Base-by-base conservation (phyloP, 345 rosid species). In the Alliaria petiolata region DNA sequence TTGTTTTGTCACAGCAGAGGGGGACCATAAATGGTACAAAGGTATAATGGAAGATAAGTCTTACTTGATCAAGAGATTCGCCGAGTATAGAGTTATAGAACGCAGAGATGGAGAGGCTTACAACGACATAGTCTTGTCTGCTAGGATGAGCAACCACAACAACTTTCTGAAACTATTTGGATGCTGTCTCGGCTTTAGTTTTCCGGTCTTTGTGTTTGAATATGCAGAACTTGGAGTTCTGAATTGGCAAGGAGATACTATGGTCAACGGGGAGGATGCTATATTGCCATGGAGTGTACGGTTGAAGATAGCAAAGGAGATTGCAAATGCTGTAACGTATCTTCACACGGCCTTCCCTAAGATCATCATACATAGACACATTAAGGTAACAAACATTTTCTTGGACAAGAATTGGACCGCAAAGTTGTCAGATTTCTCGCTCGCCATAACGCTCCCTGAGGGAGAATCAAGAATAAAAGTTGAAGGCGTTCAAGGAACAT, bases 161-260 rank as follows among this genome's bases (percentile, higher is more conserved):
- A 62, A 71, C 59, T 61, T 71, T 50, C 44, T 71, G 0, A 62
- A 40, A 30, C 51, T 71, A n/a, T 19, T 51, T 3, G 76, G 76
- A 31, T 30, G n/a, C 0, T 62, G 62, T 51, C 25, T 60, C n/a
- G 54, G 52, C 35, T 62, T 51, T n/a, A 0, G 2, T 38, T 9
- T 62, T 30, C 62, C 69, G 2, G 69, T 62, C n/a, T 1, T 50
- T 14, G 60, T 71, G 33, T 62, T 51, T 58, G 74, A 69, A 36
- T 2, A 46, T 4, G 74, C 65, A 11, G 74, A 58, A 11, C 45
- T 22, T 36, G 74, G 58, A 11, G 38, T 36, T 34, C 3, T 58
- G 50, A 59, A 58, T 45, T 4, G 1, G 6, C 8, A 0, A 10
- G 72, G 72, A 33, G 3, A 40, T 55, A 0, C 30, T 8, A 55